A percentile compares a stretch with the other conserved stretches of the same genome.
Evolutionary conservation across 176 grass and related monocot species (phyloP).

Genomic region (Olyra latifolia): DNA sequence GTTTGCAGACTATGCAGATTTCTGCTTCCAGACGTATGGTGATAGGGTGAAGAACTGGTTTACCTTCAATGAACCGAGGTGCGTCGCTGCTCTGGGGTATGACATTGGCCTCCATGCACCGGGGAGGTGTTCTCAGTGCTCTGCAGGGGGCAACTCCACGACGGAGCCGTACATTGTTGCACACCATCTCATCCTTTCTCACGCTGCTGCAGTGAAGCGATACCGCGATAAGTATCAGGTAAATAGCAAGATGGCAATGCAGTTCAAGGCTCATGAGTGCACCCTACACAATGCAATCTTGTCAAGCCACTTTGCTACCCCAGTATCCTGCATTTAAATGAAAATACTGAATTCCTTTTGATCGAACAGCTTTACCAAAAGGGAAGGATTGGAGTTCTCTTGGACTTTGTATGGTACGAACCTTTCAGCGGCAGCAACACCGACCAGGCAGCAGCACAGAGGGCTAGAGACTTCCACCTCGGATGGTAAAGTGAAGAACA

Average conservation of each 20-base stretch:
- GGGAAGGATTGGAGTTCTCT: constrained; percentile 83
- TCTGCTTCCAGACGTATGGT: constrained; percentile 76
- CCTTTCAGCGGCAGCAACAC: constrained; percentile 61
- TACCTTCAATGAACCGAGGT: constrained; percentile 90
- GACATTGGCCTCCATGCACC: constrained; percentile 76
- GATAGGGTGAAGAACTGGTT: constrained; percentile 96
- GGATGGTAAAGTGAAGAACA: constrained; percentile 62
- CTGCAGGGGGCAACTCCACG: constrained; percentile 70
- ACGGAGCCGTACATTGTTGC: constrained; percentile 76
- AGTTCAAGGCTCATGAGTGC: neutral
- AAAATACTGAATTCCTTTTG: neutral
- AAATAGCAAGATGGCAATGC: neutral
- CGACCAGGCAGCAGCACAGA: constrained; percentile 70
- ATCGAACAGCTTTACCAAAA: constrained; percentile 58
- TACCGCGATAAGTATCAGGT: constrained; percentile 91
- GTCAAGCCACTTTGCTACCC: neutral
- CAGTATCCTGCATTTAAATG: neutral
- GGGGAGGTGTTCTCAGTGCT: constrained; percentile 64
- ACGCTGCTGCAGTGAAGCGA: constrained; percentile 65
- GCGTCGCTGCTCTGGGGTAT: constrained; percentile 76
- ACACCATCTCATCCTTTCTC: constrained; percentile 83
- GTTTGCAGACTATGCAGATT: constrained; percentile 73
- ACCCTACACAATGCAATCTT: neutral
- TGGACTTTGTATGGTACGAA: constrained; percentile 92
- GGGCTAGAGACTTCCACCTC: constrained; percentile 88